phyloP scores from a whole-genome alignment of 1,139 yeast species.

The Debaryomyces singareniensis region DNA sequence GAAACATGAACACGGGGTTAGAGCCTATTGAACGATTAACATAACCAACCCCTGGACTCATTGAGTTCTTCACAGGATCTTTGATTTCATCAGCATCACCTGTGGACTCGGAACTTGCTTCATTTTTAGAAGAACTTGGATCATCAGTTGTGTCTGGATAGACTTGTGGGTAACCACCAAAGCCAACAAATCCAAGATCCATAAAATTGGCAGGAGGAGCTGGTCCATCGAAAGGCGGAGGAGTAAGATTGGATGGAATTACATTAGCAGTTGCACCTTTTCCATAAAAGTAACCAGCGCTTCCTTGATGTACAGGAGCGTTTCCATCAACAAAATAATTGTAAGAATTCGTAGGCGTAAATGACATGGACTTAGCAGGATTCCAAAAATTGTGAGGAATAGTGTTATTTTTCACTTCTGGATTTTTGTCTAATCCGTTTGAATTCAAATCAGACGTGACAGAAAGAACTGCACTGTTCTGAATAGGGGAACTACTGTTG shows the following conservation, averaged over 20 bases:
- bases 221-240: background rate
- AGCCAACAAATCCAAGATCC: background rate
- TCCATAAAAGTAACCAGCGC: background rate
- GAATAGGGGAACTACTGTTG: conserved; percentile 46
- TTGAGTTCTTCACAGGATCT: background rate
- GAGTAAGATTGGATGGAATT: background rate
- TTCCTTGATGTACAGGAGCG: conserved; percentile 2
- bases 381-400: conserved; percentile 50
- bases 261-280: background rate
- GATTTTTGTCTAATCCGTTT: conserved; percentile 7
- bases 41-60: background rate
- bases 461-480: conserved; percentile 36
- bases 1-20: conserved; percentile 2
- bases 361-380: conserved; percentile 56
- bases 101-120: background rate
- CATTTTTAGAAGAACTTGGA: background rate
- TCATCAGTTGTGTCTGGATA: background rate
- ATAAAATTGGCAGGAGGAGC: conserved; percentile 1
- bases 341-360: conserved; percentile 37
- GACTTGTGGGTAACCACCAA: background rate
- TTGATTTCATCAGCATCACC: background rate
- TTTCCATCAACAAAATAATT: conserved; percentile 23
- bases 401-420: conserved; percentile 4
- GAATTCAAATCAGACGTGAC: conserved; percentile 23
- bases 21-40: background rate